Percentiles rank a stretch among this genome's conserved stretches.
Conservation (phyloP, 202 grass and related monocot genomes). For the Panicum virgatum region DNA sequence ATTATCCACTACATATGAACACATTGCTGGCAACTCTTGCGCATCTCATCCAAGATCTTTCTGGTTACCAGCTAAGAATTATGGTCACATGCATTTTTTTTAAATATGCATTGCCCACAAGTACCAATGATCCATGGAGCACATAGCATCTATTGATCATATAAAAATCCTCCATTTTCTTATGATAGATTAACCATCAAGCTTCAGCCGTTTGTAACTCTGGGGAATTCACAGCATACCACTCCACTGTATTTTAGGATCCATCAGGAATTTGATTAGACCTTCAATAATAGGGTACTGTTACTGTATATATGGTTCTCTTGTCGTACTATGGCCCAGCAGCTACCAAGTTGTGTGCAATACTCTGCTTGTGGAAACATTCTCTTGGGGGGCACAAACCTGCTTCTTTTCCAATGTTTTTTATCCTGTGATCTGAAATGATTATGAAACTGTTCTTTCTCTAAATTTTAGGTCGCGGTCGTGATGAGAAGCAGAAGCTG, state of each 20-base stretch:
- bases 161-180: background rate
- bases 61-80: background rate
- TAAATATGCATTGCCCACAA: background rate
- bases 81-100: background rate
- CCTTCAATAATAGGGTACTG: background rate
- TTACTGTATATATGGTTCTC: conserved; percentile 14
- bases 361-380: background rate
- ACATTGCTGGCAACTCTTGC: background rate
- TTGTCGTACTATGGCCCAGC: background rate
- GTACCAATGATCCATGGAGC: background rate
- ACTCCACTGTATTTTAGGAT: background rate
- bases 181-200: background rate
- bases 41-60: conserved; percentile 5
- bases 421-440: background rate
- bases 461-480: conserved; percentile 46
- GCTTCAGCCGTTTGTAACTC: background rate
- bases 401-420: background rate
- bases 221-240: background rate
- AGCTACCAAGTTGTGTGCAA: background rate
- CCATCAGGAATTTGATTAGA: background rate
- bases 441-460: background rate
- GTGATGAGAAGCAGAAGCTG: conserved; percentile 70
- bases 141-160: background rate
- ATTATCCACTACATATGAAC: background rate
- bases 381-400: background rate